Evolutionary conservation across 1,284 basidiomycete genomes (phyloP), one percentile per base, ranked within the genome.

Genomic region (Apiotrichum siamense): DNA sequence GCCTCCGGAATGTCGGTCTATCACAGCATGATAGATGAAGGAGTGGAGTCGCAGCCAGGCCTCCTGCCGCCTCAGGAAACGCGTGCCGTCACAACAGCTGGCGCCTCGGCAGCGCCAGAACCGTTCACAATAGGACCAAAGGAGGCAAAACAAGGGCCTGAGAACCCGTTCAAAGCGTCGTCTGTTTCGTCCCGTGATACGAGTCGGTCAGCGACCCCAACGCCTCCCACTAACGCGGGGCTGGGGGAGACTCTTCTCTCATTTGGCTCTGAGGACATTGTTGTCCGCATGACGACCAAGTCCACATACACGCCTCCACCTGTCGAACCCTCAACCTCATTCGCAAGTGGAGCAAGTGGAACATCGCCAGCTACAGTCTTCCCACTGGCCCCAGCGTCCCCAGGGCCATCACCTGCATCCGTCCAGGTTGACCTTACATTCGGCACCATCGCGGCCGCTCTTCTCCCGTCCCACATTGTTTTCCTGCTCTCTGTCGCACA

Each of bases 261-360:
- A 24, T 65, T 72, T 35, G 70, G 72, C 2, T 54, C 55, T 0
- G 72, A 74, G 33, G 65, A 67, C 38, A 60, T 74, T 18, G 58
- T 69, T 0, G 21, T 70, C n/a, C 50, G 58, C 3, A 63, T 72
- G 59, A 60, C 51, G n/a, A 69, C 60, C 0, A 60, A 60, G 13
- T 48, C 41, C 0, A 29, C 41, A 2, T 43, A 20, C 32, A 23
- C 17, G 5, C 25, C 20, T 6, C 40, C 12, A 23, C 4, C 39
- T 20, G 17, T 25, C 27, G 35, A 41, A 29, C 17, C 39, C 38
- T 13, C 20, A 23, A n/a, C 32, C 21, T 13, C 24, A 5, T 17
- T 17, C 51, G 3, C 49, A 23, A 17, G n/a, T n/a, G n/a, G n/a
- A n/a, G n/a, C n/a, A n/a, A n/a, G n/a, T n/a, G n/a, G n/a, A n/a